These are phyloP conservation scores for Candida ascalaphidarum DNA, from an alignment of 805 yeast genomes.

Conservation along the genomic window DNA sequence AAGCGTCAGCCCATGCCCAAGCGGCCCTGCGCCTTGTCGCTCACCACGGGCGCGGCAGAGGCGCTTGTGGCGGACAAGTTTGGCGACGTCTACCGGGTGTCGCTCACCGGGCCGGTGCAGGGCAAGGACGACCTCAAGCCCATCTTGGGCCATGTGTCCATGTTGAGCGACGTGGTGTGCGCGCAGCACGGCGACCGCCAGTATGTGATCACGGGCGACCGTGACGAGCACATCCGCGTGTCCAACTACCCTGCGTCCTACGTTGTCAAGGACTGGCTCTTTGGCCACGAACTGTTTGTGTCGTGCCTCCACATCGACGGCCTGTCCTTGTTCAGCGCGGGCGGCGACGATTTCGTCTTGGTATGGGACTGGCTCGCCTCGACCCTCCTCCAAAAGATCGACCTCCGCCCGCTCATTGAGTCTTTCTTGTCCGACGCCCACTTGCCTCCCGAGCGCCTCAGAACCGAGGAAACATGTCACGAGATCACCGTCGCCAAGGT, in stretches of 20 bases:
- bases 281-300: slow-evolving; percentile 82
- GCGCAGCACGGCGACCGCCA: slow-evolving; percentile 35
- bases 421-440: slow-evolving; percentile 47
- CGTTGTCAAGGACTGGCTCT: slow-evolving; percentile 73
- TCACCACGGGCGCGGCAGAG: slow-evolving; percentile 40
- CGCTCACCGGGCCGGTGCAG: slow-evolving; percentile 40
- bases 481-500: slow-evolving; percentile 49
- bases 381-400: slow-evolving; percentile 38
- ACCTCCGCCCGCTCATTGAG: slow-evolving; percentile 32
- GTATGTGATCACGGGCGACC: slow-evolving; percentile 70
- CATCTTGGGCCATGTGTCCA: slow-evolving; percentile 90
- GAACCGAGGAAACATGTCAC: slow-evolving; percentile 38
- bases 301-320: slow-evolving; percentile 48
- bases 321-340: slow-evolving; percentile 64
- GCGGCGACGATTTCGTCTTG: slow-evolving; percentile 75
- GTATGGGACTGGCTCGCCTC: slow-evolving; percentile 71
- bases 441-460: slow-evolving; percentile 56
- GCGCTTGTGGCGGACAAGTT: slow-evolving; percentile 86
- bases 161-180: slow-evolving; percentile 73
- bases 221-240: slow-evolving; percentile 93
- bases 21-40: slow-evolving; percentile 79
- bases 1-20: slow-evolving; percentile 80
- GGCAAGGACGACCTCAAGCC: slow-evolving; percentile 42
- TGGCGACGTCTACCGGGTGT: slow-evolving; percentile 95
- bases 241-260: slow-evolving; percentile 72